These are phyloP conservation scores for Globisporangium sylvaticum DNA, from an alignment of 352 stramenopile species.

Conservation along the genomic window DNA sequence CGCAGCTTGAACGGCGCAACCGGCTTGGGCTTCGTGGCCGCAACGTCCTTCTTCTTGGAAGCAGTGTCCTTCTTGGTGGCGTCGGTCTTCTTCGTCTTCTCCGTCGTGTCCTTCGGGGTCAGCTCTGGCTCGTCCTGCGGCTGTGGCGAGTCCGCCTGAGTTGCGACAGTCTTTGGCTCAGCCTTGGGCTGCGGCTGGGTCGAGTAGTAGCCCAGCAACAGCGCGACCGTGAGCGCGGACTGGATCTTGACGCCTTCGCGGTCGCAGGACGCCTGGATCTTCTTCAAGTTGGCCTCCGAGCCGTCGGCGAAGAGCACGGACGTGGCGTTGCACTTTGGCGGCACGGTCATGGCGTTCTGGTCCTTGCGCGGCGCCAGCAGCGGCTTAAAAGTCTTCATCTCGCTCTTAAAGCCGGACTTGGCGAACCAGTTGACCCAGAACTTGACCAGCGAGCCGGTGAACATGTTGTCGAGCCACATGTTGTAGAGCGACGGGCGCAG, in stretches of 20 bases:
- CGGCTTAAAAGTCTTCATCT: constrained; percentile 14
- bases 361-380: constrained; percentile 5
- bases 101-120: not conserved
- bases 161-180: not conserved
- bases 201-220: constrained; percentile 11
- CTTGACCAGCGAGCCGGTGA: constrained; percentile 1
- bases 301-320: constrained; percentile 13
- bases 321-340: constrained; percentile 11
- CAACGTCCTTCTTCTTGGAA: not conserved
- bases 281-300: constrained; percentile 10
- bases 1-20: constrained; percentile 32
- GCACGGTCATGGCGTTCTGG: constrained; percentile 9
- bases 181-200: constrained; percentile 2
- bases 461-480: constrained; percentile 10
- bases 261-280: constrained; percentile 8
- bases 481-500: constrained; percentile 6
- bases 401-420: not conserved
- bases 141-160: not conserved
- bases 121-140: constrained; percentile 5
- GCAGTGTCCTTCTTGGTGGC: not conserved
- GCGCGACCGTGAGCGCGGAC: constrained; percentile 2
- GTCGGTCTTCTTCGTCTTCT: not conserved
- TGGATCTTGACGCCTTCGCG: constrained; percentile 12
- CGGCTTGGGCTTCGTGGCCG: not conserved
- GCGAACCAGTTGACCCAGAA: constrained; percentile 13